phyloP scores from a whole-genome alignment of 148 eudicot species.

The Cornus controversa region DNA sequence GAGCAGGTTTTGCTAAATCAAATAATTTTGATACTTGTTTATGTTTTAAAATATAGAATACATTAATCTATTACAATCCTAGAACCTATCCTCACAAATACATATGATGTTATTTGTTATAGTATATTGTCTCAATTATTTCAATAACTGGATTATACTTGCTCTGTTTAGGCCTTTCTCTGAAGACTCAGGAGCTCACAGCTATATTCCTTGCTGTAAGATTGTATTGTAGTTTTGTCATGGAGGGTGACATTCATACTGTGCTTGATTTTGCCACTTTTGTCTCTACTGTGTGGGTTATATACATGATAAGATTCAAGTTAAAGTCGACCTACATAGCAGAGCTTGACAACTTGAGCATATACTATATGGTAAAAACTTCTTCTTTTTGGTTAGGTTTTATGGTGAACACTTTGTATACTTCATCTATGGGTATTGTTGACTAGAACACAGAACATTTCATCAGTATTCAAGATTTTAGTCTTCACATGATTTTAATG shows the following conservation, averaged over 20 bases:
- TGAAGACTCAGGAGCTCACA: conserved; percentile 86
- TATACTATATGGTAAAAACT: conserved; percentile 60
- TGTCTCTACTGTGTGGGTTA: conserved; percentile 74
- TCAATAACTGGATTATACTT: neutral
- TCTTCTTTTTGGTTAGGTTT: neutral
- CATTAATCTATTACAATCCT: neutral
- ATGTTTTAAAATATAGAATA: too few relatives aligned
- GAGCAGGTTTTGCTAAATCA: too few relatives aligned
- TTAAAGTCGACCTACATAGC: conserved; percentile 58
- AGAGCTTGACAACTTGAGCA: conserved; percentile 65
- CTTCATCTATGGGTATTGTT: neutral
- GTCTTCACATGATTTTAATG: too few relatives aligned
- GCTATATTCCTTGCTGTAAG: conserved; percentile 59
- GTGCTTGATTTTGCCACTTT: conserved; percentile 60
- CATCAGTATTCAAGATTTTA: too few relatives aligned
- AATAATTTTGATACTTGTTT: neutral
- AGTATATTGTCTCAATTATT: neutral
- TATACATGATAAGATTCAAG: conserved; percentile 84
- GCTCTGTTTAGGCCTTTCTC: conserved; percentile 62
- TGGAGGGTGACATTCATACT: conserved; percentile 64
- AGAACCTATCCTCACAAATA: neutral
- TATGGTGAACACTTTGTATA: neutral
- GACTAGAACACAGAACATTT: too few relatives aligned
- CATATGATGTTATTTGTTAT: neutral
- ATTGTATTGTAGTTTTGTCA: conserved; percentile 40